Evolutionary conservation across 768 basidiomycete species (phyloP).

Genomic region (Agrocybe praecox): DNA sequence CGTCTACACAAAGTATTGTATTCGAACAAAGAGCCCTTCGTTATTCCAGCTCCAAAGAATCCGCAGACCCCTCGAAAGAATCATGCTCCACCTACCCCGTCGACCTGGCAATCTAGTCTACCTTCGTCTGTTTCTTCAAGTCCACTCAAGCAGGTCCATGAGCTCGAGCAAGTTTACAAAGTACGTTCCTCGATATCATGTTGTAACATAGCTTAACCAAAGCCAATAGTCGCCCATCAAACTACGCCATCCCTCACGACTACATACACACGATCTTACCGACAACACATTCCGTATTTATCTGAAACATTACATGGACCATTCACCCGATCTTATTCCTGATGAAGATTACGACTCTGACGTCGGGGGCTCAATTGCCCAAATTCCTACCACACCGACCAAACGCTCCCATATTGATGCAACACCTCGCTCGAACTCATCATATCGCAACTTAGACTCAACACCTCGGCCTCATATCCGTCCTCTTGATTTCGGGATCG

Average conservation of each 20-base stretch:
- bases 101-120: conserved; percentile 11
- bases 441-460: conserved; percentile 9
- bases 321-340: conserved; percentile 32
- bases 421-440: conserved; percentile 13
- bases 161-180: conserved; percentile 8
- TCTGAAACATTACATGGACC: conserved; percentile 79
- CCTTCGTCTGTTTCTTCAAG: conserved; percentile 23
- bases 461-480: conserved; percentile 12
- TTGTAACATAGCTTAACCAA: conserved; percentile 8
- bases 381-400: conserved; percentile 35
- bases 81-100: conserved; percentile 5
- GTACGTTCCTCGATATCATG: conserved; percentile 14
- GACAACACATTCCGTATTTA: conserved; percentile 75
- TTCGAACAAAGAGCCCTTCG: conserved; percentile 49
- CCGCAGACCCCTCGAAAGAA: conserved; percentile 17
- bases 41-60: conserved; percentile 33
- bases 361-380: conserved; percentile 6
- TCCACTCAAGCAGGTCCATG: conserved; percentile 13
- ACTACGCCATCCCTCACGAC: conserved; percentile 72
- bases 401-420: conserved; percentile 26
- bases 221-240: conserved; percentile 38
- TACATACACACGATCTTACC: conserved; percentile 69
- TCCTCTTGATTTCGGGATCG: conserved; percentile 1
- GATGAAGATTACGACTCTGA: conserved; percentile 20
- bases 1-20: conserved; percentile 58